Percentiles rank a stretch among this genome's conserved stretches.
Evolutionary conservation across 345 rosid genomes (phyloP).

Genomic region (Clarkia xantiana): DNA sequence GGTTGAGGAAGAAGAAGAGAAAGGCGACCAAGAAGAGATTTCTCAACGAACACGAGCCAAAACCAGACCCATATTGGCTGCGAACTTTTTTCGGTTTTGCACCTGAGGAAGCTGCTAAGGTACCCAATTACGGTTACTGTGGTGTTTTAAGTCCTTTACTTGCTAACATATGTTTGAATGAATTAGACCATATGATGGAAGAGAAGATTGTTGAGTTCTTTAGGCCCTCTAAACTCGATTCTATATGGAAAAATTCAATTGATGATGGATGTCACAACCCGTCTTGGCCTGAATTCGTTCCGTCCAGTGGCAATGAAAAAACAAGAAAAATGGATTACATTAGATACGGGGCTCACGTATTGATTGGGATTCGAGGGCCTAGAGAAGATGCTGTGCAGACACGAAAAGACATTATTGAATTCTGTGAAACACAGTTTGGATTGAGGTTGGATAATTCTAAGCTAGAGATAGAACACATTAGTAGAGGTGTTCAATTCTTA

Average conservation of each 20-base stretch:
- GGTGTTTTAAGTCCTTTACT: conserved; percentile 91
- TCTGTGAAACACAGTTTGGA: conserved; percentile 42
- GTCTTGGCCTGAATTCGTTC: conserved; percentile 99
- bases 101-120: conserved; percentile 78
- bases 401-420: conserved; percentile 54
- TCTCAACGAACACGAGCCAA: conserved; percentile 68
- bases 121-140: conserved; percentile 73
- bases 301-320: conserved; percentile 75
- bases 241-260: conserved; percentile 79
- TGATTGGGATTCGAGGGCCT: conserved; percentile 87
- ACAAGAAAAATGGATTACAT: conserved; percentile 90
- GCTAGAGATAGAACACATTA: conserved; percentile 73
- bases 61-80: conserved; percentile 95
- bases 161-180: conserved; percentile 71
- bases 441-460: conserved; percentile 59
- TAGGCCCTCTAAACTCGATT: conserved; percentile 61
- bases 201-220: conserved; percentile 48
- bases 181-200: conserved; percentile 77
- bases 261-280: conserved; percentile 87
- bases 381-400: conserved; percentile 72
- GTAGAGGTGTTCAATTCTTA: conserved; percentile 79
- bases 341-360: conserved; percentile 75
- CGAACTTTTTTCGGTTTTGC: conserved; percentile 73
- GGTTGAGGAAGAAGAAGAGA: conserved; percentile 27
- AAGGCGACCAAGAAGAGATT: conserved; percentile 55